Percentiles rank a stretch among this genome's conserved stretches.
Evolutionary conservation across 331 rosid genomes (phyloP).

Genomic region (Rhamnella rubrinervis): DNA sequence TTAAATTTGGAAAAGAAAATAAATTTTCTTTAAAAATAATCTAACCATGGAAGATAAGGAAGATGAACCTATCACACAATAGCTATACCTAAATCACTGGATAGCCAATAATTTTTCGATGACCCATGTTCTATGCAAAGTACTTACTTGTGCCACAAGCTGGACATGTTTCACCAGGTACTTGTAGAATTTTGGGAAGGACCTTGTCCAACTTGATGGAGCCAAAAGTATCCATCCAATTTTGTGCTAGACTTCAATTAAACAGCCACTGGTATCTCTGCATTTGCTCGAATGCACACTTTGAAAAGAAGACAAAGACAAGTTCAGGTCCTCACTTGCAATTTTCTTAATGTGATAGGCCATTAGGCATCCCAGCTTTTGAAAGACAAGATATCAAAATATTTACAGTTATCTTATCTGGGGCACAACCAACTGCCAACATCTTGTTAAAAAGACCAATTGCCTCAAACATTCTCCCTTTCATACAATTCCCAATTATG

Average conservation of each 20-base stretch:
- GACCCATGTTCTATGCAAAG: too few relatives aligned
- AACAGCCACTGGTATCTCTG: conserved; percentile 45
- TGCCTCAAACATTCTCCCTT: conserved; percentile 74
- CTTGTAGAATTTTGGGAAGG: conserved; percentile 11
- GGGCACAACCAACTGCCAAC: conserved; percentile 62
- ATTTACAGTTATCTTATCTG: conserved; percentile 62
- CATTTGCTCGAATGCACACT: conserved; percentile 30
- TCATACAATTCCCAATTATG: conserved; percentile 85
- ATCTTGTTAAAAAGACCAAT: conserved; percentile 64
- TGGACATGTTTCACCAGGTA: conserved; percentile 12
- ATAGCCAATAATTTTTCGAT: too few relatives aligned
- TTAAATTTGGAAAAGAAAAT: too few relatives aligned
- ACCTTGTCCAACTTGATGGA: conserved; percentile 20
- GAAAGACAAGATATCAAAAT: conserved; percentile 65
- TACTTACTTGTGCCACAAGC: conserved; percentile 15
- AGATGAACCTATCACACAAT: too few relatives aligned
- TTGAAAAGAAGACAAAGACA: conserved; percentile 20
- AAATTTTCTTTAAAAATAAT: too few relatives aligned
- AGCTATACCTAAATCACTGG: too few relatives aligned
- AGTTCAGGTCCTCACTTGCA: conserved; percentile 32
- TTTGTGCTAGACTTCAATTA: conserved; percentile 22
- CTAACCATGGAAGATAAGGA: too few relatives aligned
- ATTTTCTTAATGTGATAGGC: conserved; percentile 52
- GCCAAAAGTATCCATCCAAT: conserved; percentile 1
- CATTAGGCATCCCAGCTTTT: conserved; percentile 84